Conservation (phyloP, 768 basidiomycete species). For the Pseudohyphozyma bogoriensis region DNA sequence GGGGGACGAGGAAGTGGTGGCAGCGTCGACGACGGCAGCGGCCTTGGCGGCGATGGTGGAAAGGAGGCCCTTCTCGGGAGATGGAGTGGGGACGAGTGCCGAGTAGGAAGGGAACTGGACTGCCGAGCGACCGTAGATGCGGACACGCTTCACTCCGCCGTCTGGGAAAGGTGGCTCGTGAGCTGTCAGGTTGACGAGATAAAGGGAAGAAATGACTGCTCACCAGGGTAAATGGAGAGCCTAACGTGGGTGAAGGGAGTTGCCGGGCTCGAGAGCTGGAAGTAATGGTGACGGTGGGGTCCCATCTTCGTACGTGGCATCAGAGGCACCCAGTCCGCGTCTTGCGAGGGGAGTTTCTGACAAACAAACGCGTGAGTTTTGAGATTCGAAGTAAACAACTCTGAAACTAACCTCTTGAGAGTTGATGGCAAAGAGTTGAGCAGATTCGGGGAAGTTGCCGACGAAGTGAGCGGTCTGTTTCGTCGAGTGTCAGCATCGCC, state of each 20-base stretch:
- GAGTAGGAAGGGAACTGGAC: slow-evolving; percentile 7
- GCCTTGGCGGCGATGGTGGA: not conserved
- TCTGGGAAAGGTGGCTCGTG: slow-evolving; percentile 43
- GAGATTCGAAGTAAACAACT: not conserved
- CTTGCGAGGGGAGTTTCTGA: slow-evolving; percentile 37
- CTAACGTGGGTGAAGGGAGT: slow-evolving; percentile 68
- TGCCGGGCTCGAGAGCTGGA: slow-evolving; percentile 62
- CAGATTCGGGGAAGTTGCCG: slow-evolving; percentile 87
- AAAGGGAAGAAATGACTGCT: slow-evolving; percentile 21
- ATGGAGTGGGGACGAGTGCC: slow-evolving; percentile 4
- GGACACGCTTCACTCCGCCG: slow-evolving; percentile 88
- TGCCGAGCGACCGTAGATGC: slow-evolving; percentile 59
- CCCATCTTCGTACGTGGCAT: slow-evolving; percentile 70
- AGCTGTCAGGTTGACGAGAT: not conserved
- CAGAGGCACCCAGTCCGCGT: slow-evolving; percentile 60
- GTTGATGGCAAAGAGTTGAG: slow-evolving; percentile 58
- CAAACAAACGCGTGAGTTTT: not conserved
- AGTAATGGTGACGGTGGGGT: slow-evolving; percentile 79
- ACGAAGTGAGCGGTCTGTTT: slow-evolving; percentile 77
- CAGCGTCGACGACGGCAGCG: not conserved
- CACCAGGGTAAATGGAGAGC: slow-evolving; percentile 70
- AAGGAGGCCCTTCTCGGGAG: not conserved
- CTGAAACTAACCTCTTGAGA: slow-evolving; percentile 38
- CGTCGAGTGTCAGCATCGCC: too few relatives aligned
- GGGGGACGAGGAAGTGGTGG: slow-evolving; percentile 38